Base-by-base conservation (phyloP, 257 asterid species). In the Orobanche coerulescens region DNA sequence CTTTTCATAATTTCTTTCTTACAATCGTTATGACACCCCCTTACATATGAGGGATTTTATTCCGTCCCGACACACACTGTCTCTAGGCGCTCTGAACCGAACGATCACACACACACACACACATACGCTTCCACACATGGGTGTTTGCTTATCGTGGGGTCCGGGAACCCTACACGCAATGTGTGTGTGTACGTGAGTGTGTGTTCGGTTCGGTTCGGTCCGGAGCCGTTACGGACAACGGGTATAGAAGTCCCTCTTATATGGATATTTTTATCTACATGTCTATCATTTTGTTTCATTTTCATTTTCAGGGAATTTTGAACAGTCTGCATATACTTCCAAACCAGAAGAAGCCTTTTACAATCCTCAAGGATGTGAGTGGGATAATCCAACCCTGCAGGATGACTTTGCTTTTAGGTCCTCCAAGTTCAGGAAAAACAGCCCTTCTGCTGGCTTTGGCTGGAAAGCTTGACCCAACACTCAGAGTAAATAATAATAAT, bases 351-450 rank as follows among this genome's bases (percentile, higher is more conserved):
- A 77, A 65, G 73, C 60, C 61, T 2, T 62, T 82, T 5, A 28
- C 85, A n/a, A 85, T 88, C 58, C 78, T 88, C 30, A 71, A 73
- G 23, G 74, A 76, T 53, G 74, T 84, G 37, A 82, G 82, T 39
- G 94, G 96, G 72, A 79, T 84, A n/a, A 51, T 46, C 85, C 62
- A 83, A 79, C 71, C 96, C 96, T 36, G 79, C 75, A 86, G 93
- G 4, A 76, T 84, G 94, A 82, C 90, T 14, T 73, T 87, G 68
- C 79, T 87, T 48, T 75, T 87, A 65, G 94, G 94, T 1, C 95
- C 94, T 26, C 93, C 95, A 22, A 66, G 90, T 66, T 80, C 83
- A 0, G 88, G 90, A 14, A 84, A 86, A 71, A 84, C 94, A 1
- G 76, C 90, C 0, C 71, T 87, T 73, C 65, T 84, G 75, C 47